Evolutionary conservation across 2,329 filamentous ascomycete species (phyloP), one percentile per base, ranked within the genome.

Genomic region (Neofusicoccum sp.): DNA sequence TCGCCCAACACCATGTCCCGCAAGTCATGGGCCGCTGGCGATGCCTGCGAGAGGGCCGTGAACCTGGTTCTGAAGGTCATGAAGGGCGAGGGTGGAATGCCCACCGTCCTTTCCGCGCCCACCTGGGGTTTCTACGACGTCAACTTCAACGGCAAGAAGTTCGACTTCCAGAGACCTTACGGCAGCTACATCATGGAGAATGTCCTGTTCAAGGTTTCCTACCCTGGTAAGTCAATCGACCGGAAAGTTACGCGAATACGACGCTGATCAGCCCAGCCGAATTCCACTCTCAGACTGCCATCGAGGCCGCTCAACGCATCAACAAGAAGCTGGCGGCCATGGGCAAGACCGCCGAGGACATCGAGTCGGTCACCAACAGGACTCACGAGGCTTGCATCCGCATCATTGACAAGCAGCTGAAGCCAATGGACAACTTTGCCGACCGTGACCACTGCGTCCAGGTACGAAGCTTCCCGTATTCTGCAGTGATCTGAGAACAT

Each of bases 121-220:
- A 87, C 88, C 62, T 99, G 95, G 95, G 95, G 95, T 63, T 99
- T 98, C 85, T 99, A 99, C 80, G 95, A 99, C 74, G 93, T 98
- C 66, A 85, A 96, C 65, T 99, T 98, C 84, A 91, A 93, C 82
- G 92, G 92, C 79, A 91, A 96, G 78, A 69, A 70, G 34, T 99
- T 99, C 76, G 82, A 92, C 77, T 99, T 97, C 84, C 93, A 98
- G 83, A 88, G 95, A 65, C 87, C 89, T 62, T 99, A 99, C 74
- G 93, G 93, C 74, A 96, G 90, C 83, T 99, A 99, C 78, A 95
- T 99, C 67, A 99, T 99, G 95, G 95, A 99, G 86, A 99, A 98
- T 73, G 92, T 99, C 63, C 87, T 99, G 65, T 99, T 99, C 89
- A 99, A 99, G 86, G 95, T 99, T 63, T 99, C 95, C 47, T 98